Conservation (phyloP, 257 asterid genomes). For the Osmanthus fragrans region DNA sequence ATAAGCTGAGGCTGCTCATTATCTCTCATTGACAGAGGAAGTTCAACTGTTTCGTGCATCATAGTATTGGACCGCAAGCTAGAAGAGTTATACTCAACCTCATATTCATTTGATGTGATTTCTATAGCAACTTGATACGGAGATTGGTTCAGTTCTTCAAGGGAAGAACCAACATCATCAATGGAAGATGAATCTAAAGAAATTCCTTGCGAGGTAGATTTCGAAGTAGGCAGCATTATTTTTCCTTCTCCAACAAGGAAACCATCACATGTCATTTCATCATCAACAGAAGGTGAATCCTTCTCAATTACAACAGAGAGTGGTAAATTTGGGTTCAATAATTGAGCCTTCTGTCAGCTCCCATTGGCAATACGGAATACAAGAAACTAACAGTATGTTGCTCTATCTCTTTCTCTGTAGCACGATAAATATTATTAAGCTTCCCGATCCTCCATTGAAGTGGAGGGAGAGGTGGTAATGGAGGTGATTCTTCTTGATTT, state of each 20-base stretch:
- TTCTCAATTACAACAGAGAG: slow-evolving; percentile 9
- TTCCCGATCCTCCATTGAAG: slow-evolving; percentile 84
- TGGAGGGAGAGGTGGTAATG: slow-evolving; percentile 96
- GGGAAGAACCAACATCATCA: slow-evolving; percentile 19
- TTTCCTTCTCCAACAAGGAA: slow-evolving; percentile 10
- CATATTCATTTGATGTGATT: slow-evolving; percentile 23
- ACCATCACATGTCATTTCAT: slow-evolving; percentile 15
- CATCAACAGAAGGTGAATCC: slow-evolving; percentile 17
- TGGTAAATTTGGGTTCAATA: slow-evolving; percentile 11
- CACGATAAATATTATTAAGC: slow-evolving; percentile 44
- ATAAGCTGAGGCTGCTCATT: slow-evolving; percentile 28
- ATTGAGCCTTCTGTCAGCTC: slow-evolving; percentile 24
- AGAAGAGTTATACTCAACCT: slow-evolving; percentile 22
- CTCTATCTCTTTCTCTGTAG: slow-evolving; percentile 31
- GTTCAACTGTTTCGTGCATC: slow-evolving; percentile 4
- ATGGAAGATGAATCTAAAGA: slow-evolving; percentile 27
- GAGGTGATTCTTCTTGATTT: slow-evolving; percentile 58
- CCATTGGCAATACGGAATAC: slow-evolving; percentile 17
- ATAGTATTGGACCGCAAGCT: slow-evolving; percentile 13
- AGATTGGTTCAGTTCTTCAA: slow-evolving; percentile 16
- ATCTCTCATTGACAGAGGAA: slow-evolving; percentile 26
- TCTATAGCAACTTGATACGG: slow-evolving; percentile 27
- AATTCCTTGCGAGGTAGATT: slow-evolving; percentile 21
- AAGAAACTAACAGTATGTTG: slow-evolving; percentile 18
- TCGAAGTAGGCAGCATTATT: slow-evolving; percentile 14